Conservation (phyloP, 2,329 filamentous ascomycete species). For the Alternaria tenuissima region DNA sequence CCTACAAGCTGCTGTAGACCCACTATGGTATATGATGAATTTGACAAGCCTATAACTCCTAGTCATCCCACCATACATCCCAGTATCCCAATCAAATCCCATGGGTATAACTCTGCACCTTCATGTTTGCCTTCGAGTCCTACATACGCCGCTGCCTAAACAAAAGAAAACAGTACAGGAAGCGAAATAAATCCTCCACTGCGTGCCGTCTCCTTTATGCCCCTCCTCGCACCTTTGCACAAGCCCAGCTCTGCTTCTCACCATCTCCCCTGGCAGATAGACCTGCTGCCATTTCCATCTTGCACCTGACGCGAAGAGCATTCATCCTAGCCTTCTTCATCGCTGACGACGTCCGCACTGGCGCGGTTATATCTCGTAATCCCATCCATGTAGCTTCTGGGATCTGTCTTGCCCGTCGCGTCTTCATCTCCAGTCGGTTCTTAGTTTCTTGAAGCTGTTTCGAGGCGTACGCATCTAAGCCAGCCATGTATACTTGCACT, state of each 20-base stretch:
- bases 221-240: conserved; percentile 21
- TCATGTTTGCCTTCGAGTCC: conserved; percentile 6
- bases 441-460: conserved; percentile 17
- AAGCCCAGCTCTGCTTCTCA: conserved; percentile 34
- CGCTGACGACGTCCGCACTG: conserved; percentile 37
- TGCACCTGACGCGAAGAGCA: conserved; percentile 40
- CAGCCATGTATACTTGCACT: conserved; percentile 14
- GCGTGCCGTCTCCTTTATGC: conserved; percentile 1
- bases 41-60: conserved; percentile 10
- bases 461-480: conserved; percentile 13
- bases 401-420: conserved; percentile 24
- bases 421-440: conserved; percentile 12
- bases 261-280: conserved; percentile 19
- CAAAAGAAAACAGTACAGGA: conserved; percentile 9
- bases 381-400: conserved; percentile 34
- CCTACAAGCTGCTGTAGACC: not conserved
- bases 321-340: conserved; percentile 42
- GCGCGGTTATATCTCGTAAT: conserved; percentile 34
- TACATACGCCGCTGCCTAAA: conserved; percentile 33
- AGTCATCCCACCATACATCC: conserved; percentile 11
- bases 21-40: conserved; percentile 4
- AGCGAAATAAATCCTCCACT: conserved; percentile 3
- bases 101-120: conserved; percentile 20
- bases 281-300: conserved; percentile 31
- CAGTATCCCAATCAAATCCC: conserved; percentile 15